Conservation (phyloP, 163 green algal genomes). For the Chlorella variabilis region DNA sequence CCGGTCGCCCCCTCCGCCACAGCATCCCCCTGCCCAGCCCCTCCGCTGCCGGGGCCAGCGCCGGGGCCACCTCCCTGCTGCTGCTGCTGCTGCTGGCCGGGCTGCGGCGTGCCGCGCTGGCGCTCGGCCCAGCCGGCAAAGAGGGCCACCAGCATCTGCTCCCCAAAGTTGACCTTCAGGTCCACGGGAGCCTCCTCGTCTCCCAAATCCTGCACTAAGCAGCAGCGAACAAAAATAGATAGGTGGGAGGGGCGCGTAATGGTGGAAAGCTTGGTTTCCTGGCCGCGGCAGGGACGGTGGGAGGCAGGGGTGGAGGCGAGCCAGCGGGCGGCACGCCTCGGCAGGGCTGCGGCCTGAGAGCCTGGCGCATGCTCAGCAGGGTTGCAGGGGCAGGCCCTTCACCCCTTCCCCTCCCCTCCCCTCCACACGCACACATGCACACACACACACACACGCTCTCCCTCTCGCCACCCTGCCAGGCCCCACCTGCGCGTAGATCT, state of each 20-base stretch:
- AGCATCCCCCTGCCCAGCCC: background rate
- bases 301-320: no score
- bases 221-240: no score
- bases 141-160: conserved; percentile 68
- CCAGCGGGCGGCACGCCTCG: no score
- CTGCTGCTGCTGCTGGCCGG: conserved; percentile 21
- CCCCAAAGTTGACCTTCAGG: conserved; percentile 79
- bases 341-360: no score
- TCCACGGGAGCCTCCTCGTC: conserved; percentile 66
- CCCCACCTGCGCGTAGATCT: conserved; percentile 65
- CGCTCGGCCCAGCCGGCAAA: conserved; percentile 57
- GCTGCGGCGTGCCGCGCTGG: background rate
- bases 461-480: no score
- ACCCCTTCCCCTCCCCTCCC: no score
- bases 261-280: no score
- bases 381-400: no score
- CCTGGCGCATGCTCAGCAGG: no score
- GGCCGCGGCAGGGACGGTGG: no score
- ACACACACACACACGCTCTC: background rate
- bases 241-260: no score
- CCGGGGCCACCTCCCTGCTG: background rate
- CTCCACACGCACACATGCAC: no score
- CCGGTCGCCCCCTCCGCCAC: background rate
- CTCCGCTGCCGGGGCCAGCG: background rate
- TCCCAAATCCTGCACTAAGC: conserved; percentile 60